These are phyloP conservation scores for Myrmaecium sp. DNA, from an alignment of 2,329 filamentous ascomycete genomes.

Conservation along the genomic window DNA sequence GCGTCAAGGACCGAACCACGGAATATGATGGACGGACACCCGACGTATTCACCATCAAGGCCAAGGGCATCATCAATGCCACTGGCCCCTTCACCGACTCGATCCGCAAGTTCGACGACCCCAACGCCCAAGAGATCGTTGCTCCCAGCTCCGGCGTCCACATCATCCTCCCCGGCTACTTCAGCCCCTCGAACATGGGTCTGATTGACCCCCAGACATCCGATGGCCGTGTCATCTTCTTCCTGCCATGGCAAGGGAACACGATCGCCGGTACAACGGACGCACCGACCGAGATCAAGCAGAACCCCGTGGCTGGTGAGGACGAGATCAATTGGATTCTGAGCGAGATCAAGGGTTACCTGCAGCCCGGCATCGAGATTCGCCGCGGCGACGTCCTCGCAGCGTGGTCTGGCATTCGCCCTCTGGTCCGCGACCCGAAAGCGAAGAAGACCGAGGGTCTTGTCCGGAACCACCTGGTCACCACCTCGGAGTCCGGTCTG, in stretches of 20 bases:
- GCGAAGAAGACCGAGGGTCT: constrained; percentile 74
- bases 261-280: constrained; percentile 84
- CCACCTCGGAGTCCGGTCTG: constrained; percentile 61
- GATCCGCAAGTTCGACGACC: constrained; percentile 72
- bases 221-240: constrained; percentile 82
- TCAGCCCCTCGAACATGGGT: constrained; percentile 71
- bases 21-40: constrained; percentile 45
- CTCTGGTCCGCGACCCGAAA: constrained; percentile 72
- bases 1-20: constrained; percentile 51
- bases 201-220: constrained; percentile 75
- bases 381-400: constrained; percentile 75
- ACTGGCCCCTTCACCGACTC: constrained; percentile 79
- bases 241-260: constrained; percentile 84
- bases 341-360: constrained; percentile 63
- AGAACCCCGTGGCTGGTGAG: constrained; percentile 62
- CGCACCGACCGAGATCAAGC: constrained; percentile 52
- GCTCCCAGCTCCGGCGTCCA: constrained; percentile 75
- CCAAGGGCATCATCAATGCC: constrained; percentile 73
- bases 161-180: constrained; percentile 75
- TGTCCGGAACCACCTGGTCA: constrained; percentile 72
- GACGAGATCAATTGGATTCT: constrained; percentile 81
- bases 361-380: constrained; percentile 71
- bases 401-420: constrained; percentile 77
- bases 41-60: constrained; percentile 53
- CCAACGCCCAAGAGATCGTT: constrained; percentile 56